Base-by-base conservation (phyloP, 768 basidiomycete genomes). In the Termitomyces sp. region DNA sequence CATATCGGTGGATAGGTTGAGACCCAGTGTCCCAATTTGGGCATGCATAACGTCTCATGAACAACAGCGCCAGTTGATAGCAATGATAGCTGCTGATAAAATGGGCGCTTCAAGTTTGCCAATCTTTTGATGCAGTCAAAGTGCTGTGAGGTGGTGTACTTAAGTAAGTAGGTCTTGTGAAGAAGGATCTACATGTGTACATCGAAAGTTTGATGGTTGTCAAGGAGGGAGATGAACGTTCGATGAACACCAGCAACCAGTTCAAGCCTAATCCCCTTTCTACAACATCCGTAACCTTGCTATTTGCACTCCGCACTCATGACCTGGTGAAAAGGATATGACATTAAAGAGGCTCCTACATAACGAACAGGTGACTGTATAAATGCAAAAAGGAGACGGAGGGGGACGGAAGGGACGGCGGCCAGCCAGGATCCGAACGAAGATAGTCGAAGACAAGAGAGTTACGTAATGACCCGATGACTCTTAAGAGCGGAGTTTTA, bases 401-500 rank as follows among this genome's bases (percentile, higher is more conserved):
- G 30, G 53, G n/a, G n/a, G n/a, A n/a, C n/a, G n/a, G n/a, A n/a
- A 34, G 3, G 26, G n/a, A 30, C 33, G 53, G 56, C 13, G 30
- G 53, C 55, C 55, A 36, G 22, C 34, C 34, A 26, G 33, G 57
- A 62, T 52, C 50, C 51, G 50, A 52, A 62, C 46, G 64, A 69
- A 54, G 62, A 59, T 65, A 65, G 64, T 67, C 67, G 74, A 74
- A 73, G 73, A 54, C 51, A 65, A 67, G 67, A 62, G 58, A 46
- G 62, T 80, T 79, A 79, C 79, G 76, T 79, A 80, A 80, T 57
- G 47, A 6, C 39, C 40, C n/a, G 53, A 59, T 73, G 73, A 76
- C 12, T 77, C 72, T 66, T 46, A 64, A 59, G 49, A 67, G 69
- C 79, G 79, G 79, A 79, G 77, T 75, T 78, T 78, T 50, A 79